phyloP scores from a whole-genome alignment of 495 filamentous ascomycete species.

The Aspergillus sparsus region DNA sequence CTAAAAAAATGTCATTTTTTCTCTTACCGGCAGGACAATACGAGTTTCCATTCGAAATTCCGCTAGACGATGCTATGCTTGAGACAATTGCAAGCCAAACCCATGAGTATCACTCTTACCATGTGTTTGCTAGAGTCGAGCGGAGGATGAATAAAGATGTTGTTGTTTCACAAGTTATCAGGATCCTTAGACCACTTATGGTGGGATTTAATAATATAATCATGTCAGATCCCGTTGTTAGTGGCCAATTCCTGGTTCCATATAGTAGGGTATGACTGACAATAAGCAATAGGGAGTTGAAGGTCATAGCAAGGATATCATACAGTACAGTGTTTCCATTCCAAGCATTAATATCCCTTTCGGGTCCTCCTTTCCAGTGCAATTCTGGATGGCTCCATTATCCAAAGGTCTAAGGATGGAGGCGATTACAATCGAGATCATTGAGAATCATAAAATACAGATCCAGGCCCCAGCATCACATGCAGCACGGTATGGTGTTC shows the following conservation, averaged over 20 bases:
- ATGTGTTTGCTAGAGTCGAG: too few relatives aligned
- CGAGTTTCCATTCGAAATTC: conserved; percentile 30
- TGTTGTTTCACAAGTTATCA: too few relatives aligned
- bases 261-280: neutral
- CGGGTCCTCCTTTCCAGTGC: conserved; percentile 17
- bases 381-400: conserved; percentile 17
- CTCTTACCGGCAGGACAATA: conserved; percentile 27
- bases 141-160: too few relatives aligned
- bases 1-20: conserved; percentile 25
- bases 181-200: neutral
- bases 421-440: conserved; percentile 6
- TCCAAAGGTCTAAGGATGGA: conserved; percentile 13
- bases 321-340: conserved; percentile 18
- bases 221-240: conserved; percentile 5
- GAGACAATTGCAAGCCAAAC: conserved; percentile 19
- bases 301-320: neutral
- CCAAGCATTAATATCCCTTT: conserved; percentile 17
- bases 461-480: conserved; percentile 17
- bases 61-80: conserved; percentile 14
- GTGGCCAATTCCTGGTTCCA: neutral
- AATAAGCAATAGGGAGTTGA: neutral
- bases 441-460: conserved; percentile 18
- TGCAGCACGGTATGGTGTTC: neutral
- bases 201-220: neutral
- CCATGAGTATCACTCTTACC: too few relatives aligned